Evolutionary conservation across 345 rosid genomes (phyloP).

Genomic region (Eucalyptus tenuipes): DNA sequence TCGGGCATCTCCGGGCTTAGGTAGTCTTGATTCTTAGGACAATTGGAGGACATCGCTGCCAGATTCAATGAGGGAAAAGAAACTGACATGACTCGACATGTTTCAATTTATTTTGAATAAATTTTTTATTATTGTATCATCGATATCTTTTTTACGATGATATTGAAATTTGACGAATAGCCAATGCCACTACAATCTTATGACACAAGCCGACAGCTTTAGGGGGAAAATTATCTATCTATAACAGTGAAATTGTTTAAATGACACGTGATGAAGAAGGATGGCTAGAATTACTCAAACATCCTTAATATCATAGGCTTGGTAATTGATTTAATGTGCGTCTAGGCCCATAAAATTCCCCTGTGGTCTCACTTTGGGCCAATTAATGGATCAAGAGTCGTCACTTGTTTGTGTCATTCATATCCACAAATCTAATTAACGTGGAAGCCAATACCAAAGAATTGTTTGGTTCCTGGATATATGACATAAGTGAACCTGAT

Average conservation of each 20-base stretch:
- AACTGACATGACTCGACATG: not conserved
- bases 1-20: not conserved
- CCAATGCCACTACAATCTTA: not conserved
- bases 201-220: not conserved
- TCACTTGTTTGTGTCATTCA: no score
- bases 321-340: not conserved
- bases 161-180: not conserved
- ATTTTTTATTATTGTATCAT: rapidly evolving
- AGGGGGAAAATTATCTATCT: not conserved
- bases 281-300: not conserved
- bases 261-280: not conserved
- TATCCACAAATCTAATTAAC: not conserved
- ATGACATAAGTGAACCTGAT: not conserved
- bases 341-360: not conserved
- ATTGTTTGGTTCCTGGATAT: not conserved
- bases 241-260: not conserved
- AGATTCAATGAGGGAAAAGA: not conserved
- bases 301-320: not conserved
- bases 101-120: not conserved
- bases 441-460: not conserved
- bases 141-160: not conserved
- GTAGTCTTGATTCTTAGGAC: not conserved
- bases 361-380: not conserved
- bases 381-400: not conserved
- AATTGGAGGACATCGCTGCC: not conserved